Percentiles rank a stretch among this genome's conserved stretches.
These are phyloP conservation scores for Yarrowia sp. DNA, from an alignment of 805 yeast genomes.

Conservation along the genomic window DNA sequence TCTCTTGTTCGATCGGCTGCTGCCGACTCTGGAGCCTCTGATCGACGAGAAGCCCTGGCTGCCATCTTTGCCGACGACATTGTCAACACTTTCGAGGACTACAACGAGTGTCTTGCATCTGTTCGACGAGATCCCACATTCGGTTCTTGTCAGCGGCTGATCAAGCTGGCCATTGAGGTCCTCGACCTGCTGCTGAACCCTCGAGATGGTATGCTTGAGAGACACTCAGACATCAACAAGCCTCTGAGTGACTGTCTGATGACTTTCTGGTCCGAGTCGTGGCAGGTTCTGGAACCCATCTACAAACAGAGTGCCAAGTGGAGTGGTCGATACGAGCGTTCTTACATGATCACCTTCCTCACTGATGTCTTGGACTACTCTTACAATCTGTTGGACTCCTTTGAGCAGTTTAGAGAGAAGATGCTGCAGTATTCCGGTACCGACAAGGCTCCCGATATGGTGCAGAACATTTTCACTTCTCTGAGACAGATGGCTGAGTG, in stretches of 20 bases:
- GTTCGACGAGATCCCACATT: constrained; percentile 59
- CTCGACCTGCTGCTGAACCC: constrained; percentile 69
- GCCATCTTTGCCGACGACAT: constrained; percentile 58
- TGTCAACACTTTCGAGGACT: constrained; percentile 57
- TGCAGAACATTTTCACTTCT: constrained; percentile 58
- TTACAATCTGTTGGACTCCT: constrained; percentile 69
- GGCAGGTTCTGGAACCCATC: constrained; percentile 75
- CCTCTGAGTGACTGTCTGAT: constrained; percentile 48
- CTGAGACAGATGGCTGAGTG: constrained; percentile 75
- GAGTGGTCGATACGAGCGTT: constrained; percentile 69
- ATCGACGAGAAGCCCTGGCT: constrained; percentile 77
- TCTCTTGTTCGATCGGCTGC: constrained; percentile 16
- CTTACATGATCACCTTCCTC: constrained; percentile 76
- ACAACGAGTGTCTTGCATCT: constrained; percentile 55
- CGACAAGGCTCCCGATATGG: constrained; percentile 48
- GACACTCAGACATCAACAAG: constrained; percentile 47
- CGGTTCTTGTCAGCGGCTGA: constrained; percentile 78
- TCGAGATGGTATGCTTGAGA: constrained; percentile 60
- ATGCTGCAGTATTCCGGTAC: constrained; percentile 15
- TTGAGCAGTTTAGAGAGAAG: constrained; percentile 54
- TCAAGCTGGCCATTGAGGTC: constrained; percentile 78
- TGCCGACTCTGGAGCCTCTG: constrained; percentile 68
- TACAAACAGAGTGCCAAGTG: constrained; percentile 73
- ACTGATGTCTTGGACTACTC: constrained; percentile 85
- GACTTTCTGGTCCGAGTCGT: constrained; percentile 70